A percentile compares a stretch with the other conserved stretches of the same genome.
These are phyloP conservation scores for Aspergillus costaricaensis DNA, from an alignment of 2,329 filamentous ascomycete genomes.

Conservation along the genomic window DNA sequence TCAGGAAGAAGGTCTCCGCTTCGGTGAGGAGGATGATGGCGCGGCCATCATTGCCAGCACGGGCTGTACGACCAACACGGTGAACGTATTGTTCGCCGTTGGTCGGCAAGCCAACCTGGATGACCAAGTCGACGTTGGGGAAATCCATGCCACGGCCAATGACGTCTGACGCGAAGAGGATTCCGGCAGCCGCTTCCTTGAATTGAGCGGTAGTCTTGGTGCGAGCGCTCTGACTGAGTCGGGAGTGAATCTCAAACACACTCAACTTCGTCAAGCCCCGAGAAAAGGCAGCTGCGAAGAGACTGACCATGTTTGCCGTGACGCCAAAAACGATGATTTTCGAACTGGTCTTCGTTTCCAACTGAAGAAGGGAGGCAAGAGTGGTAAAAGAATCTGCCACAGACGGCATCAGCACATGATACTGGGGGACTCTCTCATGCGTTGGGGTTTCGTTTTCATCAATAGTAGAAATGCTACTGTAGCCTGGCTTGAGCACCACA, in stretches of 20 bases:
- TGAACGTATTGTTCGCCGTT: slow-evolving; percentile 54
- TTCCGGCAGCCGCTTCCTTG: slow-evolving; percentile 43
- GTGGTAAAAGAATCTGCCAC: slow-evolving; percentile 49
- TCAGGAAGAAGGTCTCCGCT: slow-evolving; percentile 55
- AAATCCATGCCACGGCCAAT: slow-evolving; percentile 56
- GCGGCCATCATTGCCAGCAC: slow-evolving; percentile 55
- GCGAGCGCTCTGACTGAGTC: slow-evolving; percentile 68
- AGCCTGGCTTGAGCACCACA: slow-evolving; percentile 60
- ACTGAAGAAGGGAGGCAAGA: slow-evolving; percentile 50
- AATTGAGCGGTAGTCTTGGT: slow-evolving; percentile 57
- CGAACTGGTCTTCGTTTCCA: slow-evolving; percentile 7
- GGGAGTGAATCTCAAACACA: slow-evolving; percentile 71
- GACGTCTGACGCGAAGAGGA: slow-evolving; percentile 53
- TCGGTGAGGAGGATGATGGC: slow-evolving; percentile 57
- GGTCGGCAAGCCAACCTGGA: slow-evolving; percentile 54
- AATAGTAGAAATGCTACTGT: slow-evolving; percentile 86
- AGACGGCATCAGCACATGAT: slow-evolving; percentile 47
- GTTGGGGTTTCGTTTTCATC: slow-evolving; percentile 75
- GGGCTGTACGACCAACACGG: slow-evolving; percentile 64
- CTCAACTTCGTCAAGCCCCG: slow-evolving; percentile 34
- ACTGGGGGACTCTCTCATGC: slow-evolving; percentile 57
- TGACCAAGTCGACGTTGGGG: slow-evolving; percentile 52
- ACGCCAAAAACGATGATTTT: slow-evolving; percentile 67
- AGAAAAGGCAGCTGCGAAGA: slow-evolving; percentile 60
- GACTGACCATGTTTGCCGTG: slow-evolving; percentile 65